A percentile compares a stretch with the other conserved stretches of the same genome.
These are phyloP conservation scores for Boletus subparvulus DNA, from an alignment of 768 basidiomycete species.

Conservation along the genomic window DNA sequence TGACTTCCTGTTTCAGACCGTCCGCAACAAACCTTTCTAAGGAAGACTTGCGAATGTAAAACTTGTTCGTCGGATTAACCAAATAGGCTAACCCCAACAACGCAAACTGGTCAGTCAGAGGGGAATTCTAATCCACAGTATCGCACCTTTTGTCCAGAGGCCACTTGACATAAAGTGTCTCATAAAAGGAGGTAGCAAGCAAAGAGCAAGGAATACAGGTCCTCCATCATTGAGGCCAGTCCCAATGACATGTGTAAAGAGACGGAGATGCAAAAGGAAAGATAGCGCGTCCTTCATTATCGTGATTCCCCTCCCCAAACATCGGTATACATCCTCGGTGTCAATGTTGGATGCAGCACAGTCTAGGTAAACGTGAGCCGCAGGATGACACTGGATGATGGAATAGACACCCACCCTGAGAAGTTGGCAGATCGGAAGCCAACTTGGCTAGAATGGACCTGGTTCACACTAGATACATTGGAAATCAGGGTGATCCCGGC, in stretches of 20 bases:
- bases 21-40: constrained; percentile 8
- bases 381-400: not conserved
- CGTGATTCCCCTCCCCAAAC: constrained; percentile 9
- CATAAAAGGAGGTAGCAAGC: constrained; percentile 13
- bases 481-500: not conserved
- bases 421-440: constrained; percentile 21
- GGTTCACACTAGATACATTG: not conserved
- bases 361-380: constrained; percentile 5
- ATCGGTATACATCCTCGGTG: constrained; percentile 1
- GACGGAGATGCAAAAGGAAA: constrained; percentile 23
- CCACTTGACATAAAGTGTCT: not conserved
- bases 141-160: constrained; percentile 24
- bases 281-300: constrained; percentile 15
- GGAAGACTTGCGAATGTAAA: constrained; percentile 23
- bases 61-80: constrained; percentile 11
- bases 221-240: constrained; percentile 17
- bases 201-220: constrained; percentile 21
- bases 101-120: not conserved
- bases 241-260: constrained; percentile 19
- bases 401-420: constrained; percentile 14
- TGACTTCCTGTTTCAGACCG: constrained; percentile 21
- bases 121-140: not conserved
- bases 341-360: not conserved
- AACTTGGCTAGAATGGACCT: constrained; percentile 12
- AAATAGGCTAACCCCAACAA: constrained; percentile 17